A percentile compares a stretch with the other conserved stretches of the same genome.
Evolutionary conservation across 345 rosid genomes (phyloP).

Genomic region (Lumnitzera racemosa): DNA sequence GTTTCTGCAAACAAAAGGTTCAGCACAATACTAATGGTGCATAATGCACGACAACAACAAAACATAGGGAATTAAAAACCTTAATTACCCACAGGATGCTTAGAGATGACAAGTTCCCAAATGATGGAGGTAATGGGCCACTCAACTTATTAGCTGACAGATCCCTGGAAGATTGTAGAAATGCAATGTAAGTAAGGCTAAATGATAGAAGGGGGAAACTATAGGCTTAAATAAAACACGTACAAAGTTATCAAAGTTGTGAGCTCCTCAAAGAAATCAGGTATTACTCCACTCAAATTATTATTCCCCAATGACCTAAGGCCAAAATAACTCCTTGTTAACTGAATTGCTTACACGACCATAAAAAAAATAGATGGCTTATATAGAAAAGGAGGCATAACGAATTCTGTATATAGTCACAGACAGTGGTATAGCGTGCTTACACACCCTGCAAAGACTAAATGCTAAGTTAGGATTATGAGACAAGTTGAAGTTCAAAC

Average conservation of each 20-base stretch:
- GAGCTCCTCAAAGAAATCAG: constrained; percentile 61
- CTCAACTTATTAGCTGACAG: constrained; percentile 65
- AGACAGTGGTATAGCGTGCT: too few relatives aligned
- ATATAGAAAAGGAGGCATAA: too few relatives aligned
- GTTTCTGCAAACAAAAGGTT: constrained; percentile 37
- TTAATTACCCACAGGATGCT: constrained; percentile 52
- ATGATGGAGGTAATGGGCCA: constrained; percentile 73
- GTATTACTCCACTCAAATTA: constrained; percentile 56
- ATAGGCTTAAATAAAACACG: constrained; percentile 7
- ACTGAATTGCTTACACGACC: background rate
- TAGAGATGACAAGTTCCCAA: constrained; percentile 55
- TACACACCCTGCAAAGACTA: background rate
- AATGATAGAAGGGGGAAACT: background rate
- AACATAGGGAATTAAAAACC: too few relatives aligned
- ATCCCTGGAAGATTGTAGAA: constrained; percentile 46
- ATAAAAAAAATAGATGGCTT: too few relatives aligned
- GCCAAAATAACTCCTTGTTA: constrained; percentile 8
- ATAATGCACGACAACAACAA: too few relatives aligned
- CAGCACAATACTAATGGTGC: too few relatives aligned
- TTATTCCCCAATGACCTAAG: constrained; percentile 67
- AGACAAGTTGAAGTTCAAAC: constrained; percentile 14
- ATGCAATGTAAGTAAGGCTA: background rate
- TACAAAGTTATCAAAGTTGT: constrained; percentile 55
- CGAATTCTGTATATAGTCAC: too few relatives aligned
- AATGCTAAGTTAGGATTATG: background rate